Evolutionary conservation across 1,284 basidiomycete genomes (phyloP).

Genomic region (Cryptococcus jaspeensis): DNA sequence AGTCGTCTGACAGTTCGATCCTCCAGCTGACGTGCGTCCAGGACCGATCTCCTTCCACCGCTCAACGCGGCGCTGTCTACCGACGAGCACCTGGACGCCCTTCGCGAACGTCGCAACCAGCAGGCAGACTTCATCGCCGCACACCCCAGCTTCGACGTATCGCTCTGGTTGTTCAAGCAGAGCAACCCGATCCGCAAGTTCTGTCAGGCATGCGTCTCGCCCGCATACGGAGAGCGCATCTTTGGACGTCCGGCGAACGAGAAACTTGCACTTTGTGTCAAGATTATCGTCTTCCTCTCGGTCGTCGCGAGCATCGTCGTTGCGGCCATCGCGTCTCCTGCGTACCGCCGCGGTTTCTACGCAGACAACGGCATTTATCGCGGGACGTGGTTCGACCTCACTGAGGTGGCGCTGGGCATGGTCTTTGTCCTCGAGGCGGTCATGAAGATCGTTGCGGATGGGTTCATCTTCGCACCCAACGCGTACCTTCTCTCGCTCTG

Average conservation of each 20-base stretch:
- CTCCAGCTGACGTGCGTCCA: constrained; percentile 14
- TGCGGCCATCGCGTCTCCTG: constrained; percentile 80
- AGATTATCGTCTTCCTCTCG: constrained; percentile 69
- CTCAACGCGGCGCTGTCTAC: constrained; percentile 31
- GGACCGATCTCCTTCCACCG: constrained; percentile 43
- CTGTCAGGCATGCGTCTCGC: constrained; percentile 81
- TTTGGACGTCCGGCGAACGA: constrained; percentile 70
- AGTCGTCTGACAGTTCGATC: neutral
- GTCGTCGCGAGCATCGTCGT: constrained; percentile 83
- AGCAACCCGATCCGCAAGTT: constrained; percentile 69
- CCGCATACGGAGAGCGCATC: constrained; percentile 80
- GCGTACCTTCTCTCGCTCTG: constrained; percentile 89
- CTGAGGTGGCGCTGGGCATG: constrained; percentile 73
- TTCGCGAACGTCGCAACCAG: constrained; percentile 72
- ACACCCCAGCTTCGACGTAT: constrained; percentile 87
- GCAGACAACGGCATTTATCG: constrained; percentile 60
- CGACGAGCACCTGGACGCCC: constrained; percentile 56
- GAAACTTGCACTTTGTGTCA: constrained; percentile 69
- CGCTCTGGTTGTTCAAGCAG: constrained; percentile 87
- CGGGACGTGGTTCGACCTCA: constrained; percentile 83
- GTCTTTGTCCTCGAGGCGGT: constrained; percentile 80
- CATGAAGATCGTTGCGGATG: constrained; percentile 88
- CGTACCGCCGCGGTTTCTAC: constrained; percentile 78
- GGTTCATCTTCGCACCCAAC: constrained; percentile 88
- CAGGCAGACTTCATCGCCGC: constrained; percentile 84